phyloP scores from a whole-genome alignment of 2,329 filamentous ascomycete species.

The Pseudofabraea citricarpa region DNA sequence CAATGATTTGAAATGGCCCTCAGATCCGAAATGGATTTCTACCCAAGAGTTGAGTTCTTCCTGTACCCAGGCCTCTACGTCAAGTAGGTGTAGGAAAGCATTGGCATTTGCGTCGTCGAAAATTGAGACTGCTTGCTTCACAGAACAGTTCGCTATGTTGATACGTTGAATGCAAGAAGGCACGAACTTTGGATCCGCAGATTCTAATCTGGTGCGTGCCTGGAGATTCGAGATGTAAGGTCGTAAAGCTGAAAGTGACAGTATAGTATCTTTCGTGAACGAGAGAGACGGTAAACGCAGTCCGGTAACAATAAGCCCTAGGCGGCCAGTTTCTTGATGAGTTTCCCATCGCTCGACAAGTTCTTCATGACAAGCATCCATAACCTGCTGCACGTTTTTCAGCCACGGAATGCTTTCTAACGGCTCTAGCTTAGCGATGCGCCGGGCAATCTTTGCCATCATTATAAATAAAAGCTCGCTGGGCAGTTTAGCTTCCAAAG shows the following conservation, averaged over 20 bases:
- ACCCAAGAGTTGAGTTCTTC: slow-evolving; percentile 35
- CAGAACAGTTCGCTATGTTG: neutral
- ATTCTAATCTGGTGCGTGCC: neutral
- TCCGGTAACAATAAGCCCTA: slow-evolving; percentile 1
- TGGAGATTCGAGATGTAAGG: neutral
- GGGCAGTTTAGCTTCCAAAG: slow-evolving; percentile 8
- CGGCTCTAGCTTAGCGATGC: slow-evolving; percentile 34
- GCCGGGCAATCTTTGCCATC: slow-evolving; percentile 37
- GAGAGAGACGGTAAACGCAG: neutral
- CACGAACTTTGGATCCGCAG: neutral
- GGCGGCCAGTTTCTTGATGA: neutral
- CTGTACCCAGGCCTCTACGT: slow-evolving; percentile 46
- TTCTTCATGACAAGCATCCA: neutral
- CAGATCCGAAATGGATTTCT: slow-evolving; percentile 14
- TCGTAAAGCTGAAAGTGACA: neutral
- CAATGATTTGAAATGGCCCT: slow-evolving; percentile 26
- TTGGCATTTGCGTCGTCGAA: neutral
- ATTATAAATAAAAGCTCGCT: slow-evolving; percentile 33
- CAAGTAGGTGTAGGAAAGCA: slow-evolving; percentile 3
- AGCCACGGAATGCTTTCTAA: neutral
- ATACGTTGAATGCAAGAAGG: neutral
- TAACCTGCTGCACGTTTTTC: neutral
- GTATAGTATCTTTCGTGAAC: slow-evolving; percentile 3
- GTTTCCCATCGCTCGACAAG: neutral
- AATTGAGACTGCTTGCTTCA: neutral